phyloP scores from a whole-genome alignment of 148 eudicot species.

The Rhododendron molle region DNA sequence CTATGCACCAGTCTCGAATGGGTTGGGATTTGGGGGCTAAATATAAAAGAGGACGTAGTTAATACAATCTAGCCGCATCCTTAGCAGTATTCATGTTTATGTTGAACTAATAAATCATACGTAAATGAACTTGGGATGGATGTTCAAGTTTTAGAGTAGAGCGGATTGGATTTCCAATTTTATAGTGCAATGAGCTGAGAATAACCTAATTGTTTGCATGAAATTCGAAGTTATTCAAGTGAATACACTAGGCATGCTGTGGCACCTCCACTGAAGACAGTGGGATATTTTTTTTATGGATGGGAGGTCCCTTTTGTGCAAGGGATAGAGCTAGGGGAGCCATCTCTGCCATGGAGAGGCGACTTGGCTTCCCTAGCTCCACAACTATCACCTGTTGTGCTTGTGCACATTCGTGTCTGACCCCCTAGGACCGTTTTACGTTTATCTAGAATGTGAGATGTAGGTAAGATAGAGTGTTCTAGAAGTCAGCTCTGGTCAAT shows the following conservation, averaged over 20 bases:
- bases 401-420: neutral
- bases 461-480: neutral
- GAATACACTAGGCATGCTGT: neutral
- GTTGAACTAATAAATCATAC: neutral
- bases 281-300: neutral
- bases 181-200: neutral
- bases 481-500: neutral
- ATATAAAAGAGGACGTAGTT: neutral
- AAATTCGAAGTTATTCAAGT: no score
- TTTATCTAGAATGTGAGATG: neutral
- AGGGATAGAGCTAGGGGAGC: neutral
- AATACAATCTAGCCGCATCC: neutral
- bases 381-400: neutral
- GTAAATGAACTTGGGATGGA: neutral
- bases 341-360: neutral
- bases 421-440: neutral
- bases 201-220: no score
- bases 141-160: neutral
- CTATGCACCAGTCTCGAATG: neutral
- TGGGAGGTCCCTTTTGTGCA: neutral
- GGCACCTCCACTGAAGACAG: neutral
- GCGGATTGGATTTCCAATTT: neutral
- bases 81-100: neutral
- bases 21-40: neutral
- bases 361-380: neutral